Evolutionary conservation across 352 stramenopile species (phyloP).

Genomic region (Thalassiosira pacifica): DNA sequence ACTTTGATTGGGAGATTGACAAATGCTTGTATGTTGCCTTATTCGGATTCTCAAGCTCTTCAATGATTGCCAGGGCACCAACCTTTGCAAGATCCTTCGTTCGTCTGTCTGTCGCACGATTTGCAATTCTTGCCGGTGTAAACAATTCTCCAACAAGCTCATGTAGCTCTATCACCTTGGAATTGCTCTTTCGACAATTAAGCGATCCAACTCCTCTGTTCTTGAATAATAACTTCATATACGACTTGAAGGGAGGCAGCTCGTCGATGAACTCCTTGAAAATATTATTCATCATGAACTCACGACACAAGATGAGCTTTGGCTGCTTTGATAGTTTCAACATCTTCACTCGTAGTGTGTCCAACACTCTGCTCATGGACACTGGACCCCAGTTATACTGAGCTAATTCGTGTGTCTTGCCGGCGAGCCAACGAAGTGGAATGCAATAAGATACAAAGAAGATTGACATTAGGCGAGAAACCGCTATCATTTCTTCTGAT

Average conservation of each 20-base stretch:
- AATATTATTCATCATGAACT: background rate
- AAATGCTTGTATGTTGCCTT: constrained; percentile 42
- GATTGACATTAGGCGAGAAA: background rate
- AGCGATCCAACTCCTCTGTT: background rate
- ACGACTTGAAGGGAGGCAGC: constrained; percentile 2
- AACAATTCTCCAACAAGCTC: no score
- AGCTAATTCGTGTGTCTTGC: constrained; percentile 18
- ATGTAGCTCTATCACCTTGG: background rate
- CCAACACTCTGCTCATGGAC: background rate
- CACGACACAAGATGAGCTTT: no score
- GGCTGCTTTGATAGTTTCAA: background rate
- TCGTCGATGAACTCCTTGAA: background rate
- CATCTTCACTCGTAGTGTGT: background rate
- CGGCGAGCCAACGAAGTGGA: background rate
- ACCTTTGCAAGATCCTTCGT: background rate
- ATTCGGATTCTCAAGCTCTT: constrained; percentile 7
- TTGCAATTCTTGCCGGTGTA: no score
- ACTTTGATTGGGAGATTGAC: constrained; percentile 9
- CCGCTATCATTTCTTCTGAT: background rate
- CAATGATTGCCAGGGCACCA: background rate
- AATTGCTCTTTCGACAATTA: no score
- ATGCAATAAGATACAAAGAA: background rate
- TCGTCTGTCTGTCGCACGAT: no score
- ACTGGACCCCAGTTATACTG: background rate
- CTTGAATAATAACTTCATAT: constrained; percentile 16